These are phyloP conservation scores for Neobulgaria alba DNA, from an alignment of 2,329 filamentous ascomycete genomes.

Conservation along the genomic window DNA sequence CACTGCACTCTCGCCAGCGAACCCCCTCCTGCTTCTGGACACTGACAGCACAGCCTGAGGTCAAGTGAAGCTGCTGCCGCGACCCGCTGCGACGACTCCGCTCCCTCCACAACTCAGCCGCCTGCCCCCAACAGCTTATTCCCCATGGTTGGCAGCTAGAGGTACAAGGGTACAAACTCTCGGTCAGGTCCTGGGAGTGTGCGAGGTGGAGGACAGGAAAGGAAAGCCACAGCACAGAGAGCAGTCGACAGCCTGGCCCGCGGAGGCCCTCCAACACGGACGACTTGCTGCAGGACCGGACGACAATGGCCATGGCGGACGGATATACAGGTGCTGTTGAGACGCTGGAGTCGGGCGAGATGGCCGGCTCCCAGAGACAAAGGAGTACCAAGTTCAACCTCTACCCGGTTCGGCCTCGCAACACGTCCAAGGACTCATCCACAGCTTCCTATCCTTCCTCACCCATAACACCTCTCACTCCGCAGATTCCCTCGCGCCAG, in stretches of 20 bases:
- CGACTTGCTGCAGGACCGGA: neutral
- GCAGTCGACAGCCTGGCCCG: neutral
- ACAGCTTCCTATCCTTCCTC: slow-evolving; percentile 13
- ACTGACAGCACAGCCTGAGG: too few relatives aligned
- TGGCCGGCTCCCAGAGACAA: slow-evolving; percentile 11
- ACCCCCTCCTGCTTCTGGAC: too few relatives aligned
- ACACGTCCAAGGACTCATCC: slow-evolving; percentile 16
- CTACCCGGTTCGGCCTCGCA: slow-evolving; percentile 20
- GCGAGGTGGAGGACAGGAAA: neutral
- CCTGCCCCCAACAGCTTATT: neutral
- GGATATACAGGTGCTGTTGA: neutral
- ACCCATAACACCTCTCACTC: slow-evolving; percentile 11
- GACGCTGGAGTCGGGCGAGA: slow-evolving; percentile 1
- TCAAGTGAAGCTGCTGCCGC: too few relatives aligned
- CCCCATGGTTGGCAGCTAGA: neutral
- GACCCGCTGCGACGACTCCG: too few relatives aligned
- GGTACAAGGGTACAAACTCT: neutral
- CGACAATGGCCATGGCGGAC: neutral
- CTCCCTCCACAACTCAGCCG: too few relatives aligned
- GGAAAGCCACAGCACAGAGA: neutral
- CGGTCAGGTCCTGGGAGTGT: neutral
- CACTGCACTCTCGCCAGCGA: too few relatives aligned
- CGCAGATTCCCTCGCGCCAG: slow-evolving; percentile 12
- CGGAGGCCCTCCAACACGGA: neutral
- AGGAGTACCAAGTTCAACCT: slow-evolving; percentile 25